Conservation (phyloP, 129 eudicot species). For the Escallonia rubra region DNA sequence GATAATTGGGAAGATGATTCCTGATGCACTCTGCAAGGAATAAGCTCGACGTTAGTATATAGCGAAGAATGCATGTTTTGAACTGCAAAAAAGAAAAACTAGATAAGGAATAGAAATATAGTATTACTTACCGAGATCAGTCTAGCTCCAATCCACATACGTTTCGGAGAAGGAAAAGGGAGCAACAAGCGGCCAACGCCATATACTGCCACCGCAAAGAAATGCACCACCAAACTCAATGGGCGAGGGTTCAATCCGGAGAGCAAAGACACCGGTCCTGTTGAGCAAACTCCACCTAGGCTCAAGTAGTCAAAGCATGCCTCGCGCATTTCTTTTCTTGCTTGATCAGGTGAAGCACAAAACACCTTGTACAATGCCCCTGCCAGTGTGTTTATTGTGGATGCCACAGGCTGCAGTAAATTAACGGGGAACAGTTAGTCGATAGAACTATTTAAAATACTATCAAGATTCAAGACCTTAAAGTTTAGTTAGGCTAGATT, state of each 20-base stretch:
- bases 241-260: constrained; percentile 89
- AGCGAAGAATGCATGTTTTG: background rate
- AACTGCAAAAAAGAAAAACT: background rate
- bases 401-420: constrained; percentile 76
- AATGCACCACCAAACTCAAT: constrained; percentile 69
- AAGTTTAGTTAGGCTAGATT: background rate
- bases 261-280: constrained; percentile 74
- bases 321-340: constrained; percentile 84
- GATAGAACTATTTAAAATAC: background rate
- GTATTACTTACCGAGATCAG: constrained; percentile 48
- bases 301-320: constrained; percentile 90
- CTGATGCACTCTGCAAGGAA: constrained; percentile 64
- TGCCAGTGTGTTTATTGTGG: constrained; percentile 84
- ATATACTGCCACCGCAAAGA: constrained; percentile 90
- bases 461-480: background rate
- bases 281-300: constrained; percentile 80
- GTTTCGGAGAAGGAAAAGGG: constrained; percentile 71
- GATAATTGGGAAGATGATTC: constrained; percentile 74
- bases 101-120: background rate
- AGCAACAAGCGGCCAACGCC: constrained; percentile 79
- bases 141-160: constrained; percentile 73
- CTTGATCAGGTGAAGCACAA: constrained; percentile 76
- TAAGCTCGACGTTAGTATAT: background rate
- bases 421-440: background rate
- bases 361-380: constrained; percentile 83